Conservation (phyloP, 306 rosid genomes). For the Biancaea sappan region DNA sequence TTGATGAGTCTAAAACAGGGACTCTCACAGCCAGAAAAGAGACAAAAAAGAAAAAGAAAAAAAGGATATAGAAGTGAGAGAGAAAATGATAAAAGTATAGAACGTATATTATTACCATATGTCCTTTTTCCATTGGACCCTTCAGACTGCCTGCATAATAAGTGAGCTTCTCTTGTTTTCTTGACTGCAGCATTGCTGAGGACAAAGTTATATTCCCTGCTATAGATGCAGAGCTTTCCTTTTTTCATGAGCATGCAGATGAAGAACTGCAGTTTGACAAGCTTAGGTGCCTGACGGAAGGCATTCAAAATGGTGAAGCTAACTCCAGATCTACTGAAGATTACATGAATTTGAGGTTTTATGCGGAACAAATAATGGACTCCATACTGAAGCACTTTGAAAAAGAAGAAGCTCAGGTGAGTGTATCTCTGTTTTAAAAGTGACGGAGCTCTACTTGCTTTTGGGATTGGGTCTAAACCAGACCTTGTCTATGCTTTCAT, state of each 20-base stretch:
- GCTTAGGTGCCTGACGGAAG: constrained; percentile 38
- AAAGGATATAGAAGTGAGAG: background rate
- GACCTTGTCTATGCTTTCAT: background rate
- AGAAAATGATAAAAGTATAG: background rate
- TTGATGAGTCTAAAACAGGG: background rate
- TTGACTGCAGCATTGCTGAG: constrained; percentile 39
- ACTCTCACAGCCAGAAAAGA: no score
- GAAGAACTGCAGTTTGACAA: constrained; percentile 35
- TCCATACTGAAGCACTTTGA: constrained; percentile 30
- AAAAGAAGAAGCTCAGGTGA: constrained; percentile 42
- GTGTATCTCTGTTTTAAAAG: background rate
- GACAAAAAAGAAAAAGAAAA: background rate
- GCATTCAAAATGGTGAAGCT: constrained; percentile 32
- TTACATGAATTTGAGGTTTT: constrained; percentile 21
- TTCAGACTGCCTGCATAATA: background rate
- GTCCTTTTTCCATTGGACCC: background rate
- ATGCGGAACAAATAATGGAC: constrained; percentile 37
- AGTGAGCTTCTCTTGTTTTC: constrained; percentile 24
- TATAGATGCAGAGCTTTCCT: constrained; percentile 29
- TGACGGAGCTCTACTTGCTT: constrained; percentile 14
- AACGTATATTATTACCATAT: background rate
- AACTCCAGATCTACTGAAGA: constrained; percentile 27
- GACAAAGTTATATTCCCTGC: constrained; percentile 44
- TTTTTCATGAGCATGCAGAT: constrained; percentile 32
- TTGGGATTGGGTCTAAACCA: background rate